phyloP scores from a whole-genome alignment of 257 asterid species.

The Ilex asprella region DNA sequence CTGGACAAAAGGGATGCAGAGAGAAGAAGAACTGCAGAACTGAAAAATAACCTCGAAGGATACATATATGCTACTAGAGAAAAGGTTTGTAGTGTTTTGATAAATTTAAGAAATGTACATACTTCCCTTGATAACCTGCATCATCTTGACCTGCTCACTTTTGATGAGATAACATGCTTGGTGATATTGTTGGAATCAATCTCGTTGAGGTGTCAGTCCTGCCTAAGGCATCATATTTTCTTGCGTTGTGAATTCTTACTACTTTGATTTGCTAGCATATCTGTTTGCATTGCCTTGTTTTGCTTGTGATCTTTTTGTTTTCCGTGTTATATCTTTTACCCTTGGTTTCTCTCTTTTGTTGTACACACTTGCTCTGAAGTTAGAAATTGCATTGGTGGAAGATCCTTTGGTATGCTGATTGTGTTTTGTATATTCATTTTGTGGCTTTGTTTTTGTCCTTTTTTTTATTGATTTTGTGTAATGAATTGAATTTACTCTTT shows the following conservation, averaged over 20 bases:
- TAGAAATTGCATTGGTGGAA: too few relatives aligned
- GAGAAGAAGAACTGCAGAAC: conserved; percentile 90
- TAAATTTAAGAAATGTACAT: too few relatives aligned
- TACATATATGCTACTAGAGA: conserved; percentile 94
- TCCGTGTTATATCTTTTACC: background rate
- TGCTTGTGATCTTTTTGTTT: background rate
- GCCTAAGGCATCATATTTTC: background rate
- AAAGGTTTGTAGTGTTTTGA: conserved; percentile 43
- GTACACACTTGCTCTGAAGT: background rate
- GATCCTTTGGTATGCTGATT: background rate
- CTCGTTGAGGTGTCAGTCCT: background rate
- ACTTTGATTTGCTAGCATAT: background rate
- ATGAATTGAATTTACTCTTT: conserved; percentile 7
- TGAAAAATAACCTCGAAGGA: conserved; percentile 91
- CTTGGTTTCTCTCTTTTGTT: background rate
- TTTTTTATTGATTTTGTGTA: background rate
- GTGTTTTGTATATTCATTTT: too few relatives aligned
- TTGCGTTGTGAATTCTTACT: background rate
- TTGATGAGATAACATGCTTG: background rate
- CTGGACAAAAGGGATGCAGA: conserved; percentile 93
- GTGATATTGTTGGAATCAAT: background rate
- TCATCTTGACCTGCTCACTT: background rate
- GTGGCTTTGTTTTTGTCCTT: background rate
- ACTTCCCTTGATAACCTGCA: background rate
- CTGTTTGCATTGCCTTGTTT: background rate